Percentiles rank a stretch among this genome's conserved stretches.
Evolutionary conservation across 371 early-diverging fungal species (phyloP).

Genomic region (Cokeromyces recurvatus): DNA sequence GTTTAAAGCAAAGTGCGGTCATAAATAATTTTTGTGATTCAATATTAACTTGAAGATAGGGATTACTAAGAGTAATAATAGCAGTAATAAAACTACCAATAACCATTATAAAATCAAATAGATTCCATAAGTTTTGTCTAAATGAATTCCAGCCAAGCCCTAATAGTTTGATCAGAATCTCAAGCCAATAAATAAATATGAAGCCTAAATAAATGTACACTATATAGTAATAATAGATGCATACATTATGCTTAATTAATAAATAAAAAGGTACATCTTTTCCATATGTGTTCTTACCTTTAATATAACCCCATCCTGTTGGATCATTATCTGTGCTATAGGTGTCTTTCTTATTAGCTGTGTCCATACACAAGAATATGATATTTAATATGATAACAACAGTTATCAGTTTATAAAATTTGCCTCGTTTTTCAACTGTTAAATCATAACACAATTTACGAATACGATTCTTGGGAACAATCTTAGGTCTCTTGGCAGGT

Average conservation of each 20-base stretch:
- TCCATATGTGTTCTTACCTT: slow-evolving; percentile 26
- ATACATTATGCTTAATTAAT: not conserved
- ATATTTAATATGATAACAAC: slow-evolving; percentile 48
- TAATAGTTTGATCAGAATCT: slow-evolving; percentile 46
- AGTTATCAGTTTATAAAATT: slow-evolving; percentile 49
- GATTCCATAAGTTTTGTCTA: slow-evolving; percentile 58
- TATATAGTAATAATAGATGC: slow-evolving; percentile 4
- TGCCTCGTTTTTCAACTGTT: slow-evolving; percentile 47
- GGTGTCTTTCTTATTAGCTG: slow-evolving; percentile 3
- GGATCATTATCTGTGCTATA: slow-evolving; percentile 14
- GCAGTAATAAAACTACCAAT: slow-evolving; percentile 47
- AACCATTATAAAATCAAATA: slow-evolving; percentile 55
- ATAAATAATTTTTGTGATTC: slow-evolving; percentile 60
- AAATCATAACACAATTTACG: slow-evolving; percentile 44
- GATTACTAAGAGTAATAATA: slow-evolving; percentile 27
- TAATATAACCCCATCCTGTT: slow-evolving; percentile 18
- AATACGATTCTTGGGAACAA: slow-evolving; percentile 29
- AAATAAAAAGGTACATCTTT: no score
- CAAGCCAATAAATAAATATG: slow-evolving; percentile 46
- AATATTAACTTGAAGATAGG: slow-evolving; percentile 35
- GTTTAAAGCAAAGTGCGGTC: slow-evolving; percentile 60
- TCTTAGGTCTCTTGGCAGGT: slow-evolving; percentile 52
- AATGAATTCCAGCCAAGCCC: slow-evolving; percentile 59
- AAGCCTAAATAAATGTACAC: slow-evolving; percentile 46
- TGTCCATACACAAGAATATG: slow-evolving; percentile 52